A percentile compares a stretch with the other conserved stretches of the same genome.
Evolutionary conservation across 2,329 filamentous ascomycete genomes (phyloP).

Genomic region (Endoconidiophora laricicola): DNA sequence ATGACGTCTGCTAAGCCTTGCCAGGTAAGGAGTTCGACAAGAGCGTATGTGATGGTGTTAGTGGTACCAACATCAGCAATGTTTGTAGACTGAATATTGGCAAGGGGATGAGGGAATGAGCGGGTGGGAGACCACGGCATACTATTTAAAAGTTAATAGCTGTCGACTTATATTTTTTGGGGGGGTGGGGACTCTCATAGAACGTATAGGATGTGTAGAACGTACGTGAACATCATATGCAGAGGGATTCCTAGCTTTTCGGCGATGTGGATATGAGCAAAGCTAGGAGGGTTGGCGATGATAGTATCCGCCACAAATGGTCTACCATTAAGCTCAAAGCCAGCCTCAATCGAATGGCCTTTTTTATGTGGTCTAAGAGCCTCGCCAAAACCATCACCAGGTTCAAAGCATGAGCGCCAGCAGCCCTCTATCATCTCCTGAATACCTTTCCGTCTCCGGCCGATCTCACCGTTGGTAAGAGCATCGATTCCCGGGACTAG

Average conservation of each 20-base stretch:
- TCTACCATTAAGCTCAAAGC: constrained; percentile 23
- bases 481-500: constrained; percentile 71
- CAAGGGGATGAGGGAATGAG: constrained; percentile 71
- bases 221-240: constrained; percentile 81
- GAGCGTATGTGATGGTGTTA: constrained; percentile 67
- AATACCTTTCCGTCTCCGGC: constrained; percentile 56
- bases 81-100: constrained; percentile 54
- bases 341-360: constrained; percentile 30
- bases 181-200: not conserved
- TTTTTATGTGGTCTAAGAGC: constrained; percentile 29
- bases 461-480: constrained; percentile 60
- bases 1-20: constrained; percentile 83
- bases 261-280: constrained; percentile 59
- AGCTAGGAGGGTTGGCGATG: constrained; percentile 63
- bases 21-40: constrained; percentile 88
- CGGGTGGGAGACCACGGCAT: constrained; percentile 87
- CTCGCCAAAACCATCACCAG: constrained; percentile 46
- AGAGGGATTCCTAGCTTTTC: constrained; percentile 60
- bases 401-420: constrained; percentile 73
- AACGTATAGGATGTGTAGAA: constrained; percentile 13
- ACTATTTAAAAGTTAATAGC: constrained; percentile 39
- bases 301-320: constrained; percentile 76
- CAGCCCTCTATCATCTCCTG: constrained; percentile 68
- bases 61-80: constrained; percentile 62
- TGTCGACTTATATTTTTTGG: too few relatives aligned